These are phyloP conservation scores for Vanilla planifolia DNA, from an alignment of 106 monocot species.

Conservation along the genomic window DNA sequence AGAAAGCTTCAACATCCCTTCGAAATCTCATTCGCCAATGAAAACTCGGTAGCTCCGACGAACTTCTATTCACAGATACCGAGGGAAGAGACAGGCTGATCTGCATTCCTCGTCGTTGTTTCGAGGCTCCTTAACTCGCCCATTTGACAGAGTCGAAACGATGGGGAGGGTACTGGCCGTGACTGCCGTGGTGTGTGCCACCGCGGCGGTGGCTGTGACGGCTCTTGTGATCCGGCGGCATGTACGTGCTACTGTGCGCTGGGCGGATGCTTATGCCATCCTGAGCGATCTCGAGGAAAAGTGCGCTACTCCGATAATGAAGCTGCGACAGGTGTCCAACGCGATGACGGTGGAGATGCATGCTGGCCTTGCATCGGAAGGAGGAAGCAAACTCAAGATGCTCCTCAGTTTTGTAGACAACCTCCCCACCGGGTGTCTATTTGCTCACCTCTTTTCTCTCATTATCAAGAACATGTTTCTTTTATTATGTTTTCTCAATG, in stretches of 20 bases:
- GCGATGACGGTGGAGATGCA: conserved; percentile 97
- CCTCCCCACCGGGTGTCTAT: conserved; percentile 80
- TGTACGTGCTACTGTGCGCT: conserved; percentile 34
- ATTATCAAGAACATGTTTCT: no score
- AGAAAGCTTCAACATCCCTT: no score
- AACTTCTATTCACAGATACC: no score
- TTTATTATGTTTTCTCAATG: no score
- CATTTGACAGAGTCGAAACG: no score
- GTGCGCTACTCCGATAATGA: conserved; percentile 54
- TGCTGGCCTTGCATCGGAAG: conserved; percentile 81
- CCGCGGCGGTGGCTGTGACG: conserved; percentile 48
- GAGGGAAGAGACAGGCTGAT: no score
- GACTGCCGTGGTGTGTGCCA: conserved; percentile 53
- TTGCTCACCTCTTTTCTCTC: background rate
- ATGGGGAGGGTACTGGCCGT: conserved; percentile 61
- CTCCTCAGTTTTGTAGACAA: conserved; percentile 90
- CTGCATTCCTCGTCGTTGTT: no score
- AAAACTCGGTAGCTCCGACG: no score
- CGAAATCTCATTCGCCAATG: no score
- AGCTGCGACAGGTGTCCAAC: conserved; percentile 78
- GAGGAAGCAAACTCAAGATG: conserved; percentile 93
- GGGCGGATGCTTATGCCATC: conserved; percentile 40
- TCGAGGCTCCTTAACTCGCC: no score
- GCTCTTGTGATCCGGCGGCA: no score
- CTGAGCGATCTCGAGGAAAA: conserved; percentile 67